Percentiles rank a stretch among this genome's conserved stretches.
Evolutionary conservation across 441 rosid genomes (phyloP).

Genomic region (Breynia disticha): DNA sequence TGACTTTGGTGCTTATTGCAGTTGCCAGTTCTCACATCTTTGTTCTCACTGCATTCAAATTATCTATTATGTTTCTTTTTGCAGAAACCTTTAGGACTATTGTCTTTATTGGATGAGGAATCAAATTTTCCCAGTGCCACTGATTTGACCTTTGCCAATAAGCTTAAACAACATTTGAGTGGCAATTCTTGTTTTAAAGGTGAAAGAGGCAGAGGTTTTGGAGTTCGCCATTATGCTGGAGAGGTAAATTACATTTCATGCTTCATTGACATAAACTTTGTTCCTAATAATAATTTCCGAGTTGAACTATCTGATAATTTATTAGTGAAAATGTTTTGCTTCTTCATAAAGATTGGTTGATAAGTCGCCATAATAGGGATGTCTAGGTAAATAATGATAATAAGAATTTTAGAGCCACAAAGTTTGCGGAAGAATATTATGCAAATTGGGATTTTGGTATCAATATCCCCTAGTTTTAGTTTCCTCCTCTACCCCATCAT

Average conservation of each 20-base stretch:
- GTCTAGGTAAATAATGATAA: no score
- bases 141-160: constrained; percentile 47
- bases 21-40: constrained; percentile 10
- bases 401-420: no score
- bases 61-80: not conserved
- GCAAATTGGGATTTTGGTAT: no score
- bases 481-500: no score
- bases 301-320: no score
- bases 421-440: no score
- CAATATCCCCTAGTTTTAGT: no score
- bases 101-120: constrained; percentile 7
- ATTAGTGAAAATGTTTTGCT: no score
- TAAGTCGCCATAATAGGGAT: no score
- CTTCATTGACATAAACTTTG: no score
- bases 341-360: no score
- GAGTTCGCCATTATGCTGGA: constrained; percentile 77
- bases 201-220: constrained; percentile 79
- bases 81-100: constrained; percentile 4
- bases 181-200: constrained; percentile 69
- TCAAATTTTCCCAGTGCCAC: constrained; percentile 62
- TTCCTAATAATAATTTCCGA: no score
- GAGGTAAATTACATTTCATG: constrained; percentile 50
- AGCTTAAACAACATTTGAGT: constrained; percentile 56
- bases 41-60: constrained; percentile 10
- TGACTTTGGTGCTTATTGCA: constrained; percentile 8